Conservation (phyloP, 768 basidiomycete species). For the Epithele typhae region DNA sequence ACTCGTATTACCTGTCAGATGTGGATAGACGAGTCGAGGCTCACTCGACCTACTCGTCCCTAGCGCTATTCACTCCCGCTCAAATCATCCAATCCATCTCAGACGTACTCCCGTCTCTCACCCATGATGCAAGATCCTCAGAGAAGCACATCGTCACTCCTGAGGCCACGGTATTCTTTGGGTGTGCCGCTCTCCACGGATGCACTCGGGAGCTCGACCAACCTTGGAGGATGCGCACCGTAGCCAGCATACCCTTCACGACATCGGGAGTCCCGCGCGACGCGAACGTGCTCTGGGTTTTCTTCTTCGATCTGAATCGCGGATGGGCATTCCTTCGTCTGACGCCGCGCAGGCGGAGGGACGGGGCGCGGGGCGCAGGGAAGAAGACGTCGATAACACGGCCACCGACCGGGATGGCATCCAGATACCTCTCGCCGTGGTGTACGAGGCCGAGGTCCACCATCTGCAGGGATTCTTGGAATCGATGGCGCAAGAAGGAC, state of each 20-base stretch:
- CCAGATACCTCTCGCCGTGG: background rate
- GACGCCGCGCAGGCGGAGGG: background rate
- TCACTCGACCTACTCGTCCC: slow-evolving; percentile 5
- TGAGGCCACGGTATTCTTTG: background rate
- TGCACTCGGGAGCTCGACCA: slow-evolving; percentile 10
- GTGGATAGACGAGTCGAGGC: background rate
- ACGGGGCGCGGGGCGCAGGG: background rate
- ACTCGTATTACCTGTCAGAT: too few relatives aligned
- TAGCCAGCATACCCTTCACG: background rate
- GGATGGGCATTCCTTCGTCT: background rate
- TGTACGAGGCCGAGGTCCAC: slow-evolving; percentile 1
- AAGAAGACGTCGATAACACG: background rate
- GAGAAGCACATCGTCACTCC: background rate
- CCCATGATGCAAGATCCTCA: background rate
- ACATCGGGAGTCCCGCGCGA: background rate
- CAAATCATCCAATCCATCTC: slow-evolving; percentile 22
- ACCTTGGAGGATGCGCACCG: background rate
- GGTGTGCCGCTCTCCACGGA: slow-evolving; percentile 13
- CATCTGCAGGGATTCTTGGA: slow-evolving; percentile 19
- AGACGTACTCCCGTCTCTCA: slow-evolving; percentile 1
- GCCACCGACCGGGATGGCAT: background rate
- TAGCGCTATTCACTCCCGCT: slow-evolving; percentile 27
- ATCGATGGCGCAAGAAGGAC: slow-evolving; percentile 22
- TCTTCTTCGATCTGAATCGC: slow-evolving; percentile 6
- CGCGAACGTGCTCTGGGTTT: slow-evolving; percentile 14